Base-by-base conservation (phyloP, 164 flowering plant genomes). In the Kingdonia uniflora region DNA sequence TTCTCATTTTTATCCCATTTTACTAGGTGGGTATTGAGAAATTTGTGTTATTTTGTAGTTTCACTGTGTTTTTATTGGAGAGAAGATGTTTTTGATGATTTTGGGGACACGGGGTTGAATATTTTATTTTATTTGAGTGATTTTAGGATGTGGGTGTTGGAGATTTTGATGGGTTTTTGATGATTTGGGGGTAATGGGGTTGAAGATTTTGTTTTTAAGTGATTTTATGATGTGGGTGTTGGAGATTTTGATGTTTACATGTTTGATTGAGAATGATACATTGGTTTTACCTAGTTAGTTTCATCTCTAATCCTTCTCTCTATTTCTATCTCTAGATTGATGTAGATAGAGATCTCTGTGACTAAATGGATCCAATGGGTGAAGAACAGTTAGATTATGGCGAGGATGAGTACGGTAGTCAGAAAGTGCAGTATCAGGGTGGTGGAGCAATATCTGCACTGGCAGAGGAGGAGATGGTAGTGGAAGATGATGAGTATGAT, bases 341-440 rank as follows among this genome's bases (percentile, higher is more conserved):
- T 29, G 35, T 29, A 29, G 35, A 29, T 29, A 29, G 35, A 29
- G 8, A 29, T 4, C 4, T 3, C 8, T 29, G 35, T 29, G 35
- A 29, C 4, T 52, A 29, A 40, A 85, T 79, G 84, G 80, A 82
- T 63, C 79, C 78, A 16, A 66, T 64, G 73, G 74, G 64, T 26
- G 89, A 79, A 60, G 90, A 86, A 62, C 87, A 83, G 59, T 58
- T 86, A 60, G 90, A 85, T 66, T 87, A 70, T 60, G 92, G 68
- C 6, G 87, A 84, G 10, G 95, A 80, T 61, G 90, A 80, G 56
- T 78, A 76, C 52, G 84, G 79, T 39, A 80, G 68, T 60, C 85
- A 70, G 35, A 84, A 75, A 68, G 42, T 69, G 70, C 90, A 75
- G 58, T 77, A 69, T 76, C 89, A 80, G 41, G 83, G 86, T 19